Evolutionary conservation across 371 early-diverging fungal genomes (phyloP), one percentile per base, ranked within the genome.

Genomic region (Mortierella sp.): DNA sequence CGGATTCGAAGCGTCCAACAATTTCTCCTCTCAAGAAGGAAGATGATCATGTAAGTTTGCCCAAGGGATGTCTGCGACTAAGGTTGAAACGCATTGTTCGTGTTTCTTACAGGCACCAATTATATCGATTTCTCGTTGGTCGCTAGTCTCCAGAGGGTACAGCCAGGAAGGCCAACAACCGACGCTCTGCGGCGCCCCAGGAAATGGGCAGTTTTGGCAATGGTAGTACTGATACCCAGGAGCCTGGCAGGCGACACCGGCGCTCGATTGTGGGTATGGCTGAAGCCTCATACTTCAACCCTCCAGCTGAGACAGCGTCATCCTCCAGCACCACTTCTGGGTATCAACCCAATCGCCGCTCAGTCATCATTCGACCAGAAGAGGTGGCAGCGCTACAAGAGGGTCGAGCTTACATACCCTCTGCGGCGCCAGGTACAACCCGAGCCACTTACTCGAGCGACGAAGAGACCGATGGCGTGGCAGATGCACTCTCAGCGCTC

Each of bases 281-380:
- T n/a, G 67, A 60, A 16, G 51, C 49, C 22, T 39, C 57, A 12
- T 57, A 39, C 29, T 54, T 37, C 48, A 41, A 16, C 0, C 57
- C 24, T n/a, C 34, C 60, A 12, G 47, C 60, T 31, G 49, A 58
- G 39, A 22, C 46, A 8, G 19, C 57, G 17, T n/a, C 62, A 2
- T 22, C 51, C 34, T 43, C 49, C 1, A 53, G 54, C 2, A 47
- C 40, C 41, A 16, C 21, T 31, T 13, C 46, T n/a, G 13, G 24
- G 16, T 74, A 64, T 40, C 63, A 74, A 28, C 65, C 76, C 16
- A 74, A 74, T 43, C 76, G 76, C 41, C 76, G 76, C 10, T 74
- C 76, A 12, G 76, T 74, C 64, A 67, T 74, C 54, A 68, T 74
- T 47, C 62, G 62, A 28, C 72, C 67, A 12, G 72, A 78, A 34